Evolutionary conservation across 2,329 filamentous ascomycete species (phyloP).

Genomic region (Ambrosiella cleistominuta): DNA sequence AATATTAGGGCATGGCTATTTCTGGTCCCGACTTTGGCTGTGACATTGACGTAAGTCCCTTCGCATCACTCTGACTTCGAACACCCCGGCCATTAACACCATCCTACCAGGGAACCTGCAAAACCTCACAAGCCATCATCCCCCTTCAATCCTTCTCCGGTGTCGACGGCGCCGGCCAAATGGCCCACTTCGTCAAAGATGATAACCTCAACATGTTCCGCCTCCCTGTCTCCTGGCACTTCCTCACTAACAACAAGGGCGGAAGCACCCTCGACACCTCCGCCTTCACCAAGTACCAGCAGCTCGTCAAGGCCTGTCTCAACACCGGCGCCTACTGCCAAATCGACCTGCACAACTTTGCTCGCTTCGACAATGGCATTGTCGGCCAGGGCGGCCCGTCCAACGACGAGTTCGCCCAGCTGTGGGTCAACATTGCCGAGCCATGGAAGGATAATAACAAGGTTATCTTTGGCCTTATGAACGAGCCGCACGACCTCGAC

Average conservation of each 20-base stretch:
- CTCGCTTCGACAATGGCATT: conserved; percentile 42
- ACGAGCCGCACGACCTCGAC: conserved; percentile 47
- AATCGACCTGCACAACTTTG: conserved; percentile 42
- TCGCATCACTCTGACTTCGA: not conserved
- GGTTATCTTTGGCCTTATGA: conserved; percentile 50
- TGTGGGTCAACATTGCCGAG: conserved; percentile 41
- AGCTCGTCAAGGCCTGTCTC: conserved; percentile 38
- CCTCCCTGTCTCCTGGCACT: conserved; percentile 39
- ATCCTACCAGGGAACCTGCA: conserved; percentile 19
- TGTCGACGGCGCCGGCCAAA: conserved; percentile 29
- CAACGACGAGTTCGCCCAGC: conserved; percentile 36
- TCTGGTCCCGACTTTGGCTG: conserved; percentile 28
- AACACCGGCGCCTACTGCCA: conserved; percentile 39
- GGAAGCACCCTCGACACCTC: conserved; percentile 30
- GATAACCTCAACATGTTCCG: conserved; percentile 37
- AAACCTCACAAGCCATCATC: conserved; percentile 19
- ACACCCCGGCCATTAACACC: not conserved
- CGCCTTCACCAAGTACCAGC: conserved; percentile 35
- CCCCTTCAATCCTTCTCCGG: conserved; percentile 17
- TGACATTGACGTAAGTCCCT: conserved; percentile 22
- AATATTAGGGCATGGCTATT: conserved; percentile 21
- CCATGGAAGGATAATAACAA: conserved; percentile 38
- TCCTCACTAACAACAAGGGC: conserved; percentile 34
- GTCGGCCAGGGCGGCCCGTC: conserved; percentile 48
- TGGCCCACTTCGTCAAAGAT: conserved; percentile 37